Percentiles rank a stretch among this genome's conserved stretches.
phyloP scores from a whole-genome alignment of 1,139 yeast genomes.

The Meyerozyma sp. region DNA sequence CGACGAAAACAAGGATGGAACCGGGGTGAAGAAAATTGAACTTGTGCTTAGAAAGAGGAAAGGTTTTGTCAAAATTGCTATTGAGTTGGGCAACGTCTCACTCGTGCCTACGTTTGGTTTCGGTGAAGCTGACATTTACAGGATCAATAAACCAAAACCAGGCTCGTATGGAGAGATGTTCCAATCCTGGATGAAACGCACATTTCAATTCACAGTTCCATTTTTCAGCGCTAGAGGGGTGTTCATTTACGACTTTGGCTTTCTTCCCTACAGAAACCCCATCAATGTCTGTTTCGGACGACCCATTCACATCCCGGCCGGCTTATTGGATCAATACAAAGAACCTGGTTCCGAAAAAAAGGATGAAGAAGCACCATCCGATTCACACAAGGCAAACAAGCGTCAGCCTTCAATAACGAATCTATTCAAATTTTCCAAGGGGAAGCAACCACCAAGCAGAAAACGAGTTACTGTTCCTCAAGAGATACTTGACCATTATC shows the following conservation, averaged over 20 bases:
- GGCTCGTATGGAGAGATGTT: conserved; percentile 48
- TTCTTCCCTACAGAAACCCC: conserved; percentile 79
- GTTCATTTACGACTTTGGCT: conserved; percentile 87
- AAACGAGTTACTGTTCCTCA: conserved; percentile 25
- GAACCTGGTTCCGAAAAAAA: conserved; percentile 6
- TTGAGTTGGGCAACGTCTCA: conserved; percentile 69
- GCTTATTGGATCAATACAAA: conserved; percentile 27
- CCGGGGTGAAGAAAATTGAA: conserved; percentile 20
- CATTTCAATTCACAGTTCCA: conserved; percentile 81
- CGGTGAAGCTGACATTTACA: conserved; percentile 84
- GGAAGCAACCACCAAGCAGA: neutral
- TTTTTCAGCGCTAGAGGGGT: conserved; percentile 90
- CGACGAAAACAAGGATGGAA: neutral
- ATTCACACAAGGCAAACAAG: neutral
- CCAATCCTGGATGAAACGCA: conserved; percentile 68
- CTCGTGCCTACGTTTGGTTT: conserved; percentile 88
- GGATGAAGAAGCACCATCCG: neutral
- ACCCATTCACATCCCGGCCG: conserved; percentile 67
- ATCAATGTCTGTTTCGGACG: conserved; percentile 76
- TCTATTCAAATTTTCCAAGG: conserved; percentile 16
- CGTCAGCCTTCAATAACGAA: conserved; percentile 15
- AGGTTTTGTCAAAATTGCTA: conserved; percentile 85
- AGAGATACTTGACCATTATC: conserved; percentile 61
- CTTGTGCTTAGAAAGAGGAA: conserved; percentile 73
- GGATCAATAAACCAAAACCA: conserved; percentile 51